A percentile compares a stretch with the other conserved stretches of the same genome.
Evolutionary conservation across 2,329 filamentous ascomycete genomes (phyloP).

Genomic region (Pyricularia sp.): DNA sequence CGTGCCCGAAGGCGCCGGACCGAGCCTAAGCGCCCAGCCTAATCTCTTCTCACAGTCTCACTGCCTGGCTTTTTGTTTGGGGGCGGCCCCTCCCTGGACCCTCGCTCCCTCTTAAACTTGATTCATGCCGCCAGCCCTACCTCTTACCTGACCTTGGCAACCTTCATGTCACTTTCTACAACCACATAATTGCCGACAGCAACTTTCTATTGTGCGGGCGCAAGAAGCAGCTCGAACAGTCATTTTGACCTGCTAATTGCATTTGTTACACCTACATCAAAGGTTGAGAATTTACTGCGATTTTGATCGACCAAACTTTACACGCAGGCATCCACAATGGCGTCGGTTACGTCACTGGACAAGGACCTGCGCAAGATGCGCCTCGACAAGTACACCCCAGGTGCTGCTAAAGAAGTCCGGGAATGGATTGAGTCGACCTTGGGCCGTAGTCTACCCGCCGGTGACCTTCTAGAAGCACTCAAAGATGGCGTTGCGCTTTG

Average conservation of each 20-base stretch:
- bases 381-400: conserved; percentile 84
- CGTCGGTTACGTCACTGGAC: conserved; percentile 86
- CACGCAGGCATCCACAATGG: conserved; percentile 46
- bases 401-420: conserved; percentile 76
- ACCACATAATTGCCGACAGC: not conserved
- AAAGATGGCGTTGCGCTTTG: conserved; percentile 90
- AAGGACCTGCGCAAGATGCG: conserved; percentile 92
- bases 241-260: not conserved
- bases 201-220: not conserved
- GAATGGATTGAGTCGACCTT: conserved; percentile 79
- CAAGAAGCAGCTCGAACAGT: not conserved
- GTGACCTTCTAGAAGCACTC: conserved; percentile 74
- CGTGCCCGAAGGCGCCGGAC: not conserved
- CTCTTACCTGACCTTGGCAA: not conserved
- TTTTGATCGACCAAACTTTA: not conserved
- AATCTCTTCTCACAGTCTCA: not conserved
- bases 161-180: not conserved
- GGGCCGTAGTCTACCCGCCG: conserved; percentile 59
- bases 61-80: not conserved
- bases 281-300: not conserved
- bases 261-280: not conserved
- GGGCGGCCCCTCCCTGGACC: not conserved
- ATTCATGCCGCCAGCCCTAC: not conserved
- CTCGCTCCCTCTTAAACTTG: not conserved
- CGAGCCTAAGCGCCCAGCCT: not conserved